Evolutionary conservation across 768 basidiomycete species (phyloP).

Genomic region (Coprinellus aureogranulatus): DNA sequence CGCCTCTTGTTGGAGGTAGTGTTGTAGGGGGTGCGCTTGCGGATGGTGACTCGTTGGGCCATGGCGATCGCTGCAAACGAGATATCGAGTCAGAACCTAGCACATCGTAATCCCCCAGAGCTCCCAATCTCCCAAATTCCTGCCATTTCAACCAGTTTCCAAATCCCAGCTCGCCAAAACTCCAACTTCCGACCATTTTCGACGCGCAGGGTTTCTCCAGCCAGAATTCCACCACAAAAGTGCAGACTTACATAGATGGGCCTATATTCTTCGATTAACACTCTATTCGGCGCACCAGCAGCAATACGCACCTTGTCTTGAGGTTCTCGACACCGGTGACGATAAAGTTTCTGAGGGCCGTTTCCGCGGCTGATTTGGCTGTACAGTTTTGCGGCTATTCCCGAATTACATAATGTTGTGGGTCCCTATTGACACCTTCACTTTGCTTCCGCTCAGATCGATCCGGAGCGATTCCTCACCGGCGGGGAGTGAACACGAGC

Average conservation of each 20-base stretch:
- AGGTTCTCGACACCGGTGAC: constrained; percentile 56
- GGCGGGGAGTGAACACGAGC: too few relatives aligned
- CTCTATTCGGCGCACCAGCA: constrained; percentile 13
- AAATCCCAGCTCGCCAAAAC: not conserved
- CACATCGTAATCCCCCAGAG: not conserved
- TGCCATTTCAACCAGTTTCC: not conserved
- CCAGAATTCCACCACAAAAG: not conserved
- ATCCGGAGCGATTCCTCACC: too few relatives aligned
- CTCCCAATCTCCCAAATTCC: not conserved
- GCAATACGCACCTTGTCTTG: constrained; percentile 57
- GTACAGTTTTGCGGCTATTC: constrained; percentile 31
- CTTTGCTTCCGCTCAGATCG: not conserved
- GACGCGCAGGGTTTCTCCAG: not conserved
- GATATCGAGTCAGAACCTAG: not conserved
- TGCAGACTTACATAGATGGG: constrained; percentile 34
- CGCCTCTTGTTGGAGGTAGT: constrained; percentile 94
- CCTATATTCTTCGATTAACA: constrained; percentile 12
- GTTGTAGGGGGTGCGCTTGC: constrained; percentile 98
- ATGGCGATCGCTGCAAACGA: constrained; percentile 44
- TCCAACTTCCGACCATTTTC: not conserved
- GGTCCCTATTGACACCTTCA: not conserved
- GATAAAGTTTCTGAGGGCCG: constrained; percentile 24
- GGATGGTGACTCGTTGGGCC: constrained; percentile 99
- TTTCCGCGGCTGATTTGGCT: constrained; percentile 41
- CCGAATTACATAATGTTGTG: constrained; percentile 17